phyloP scores from a whole-genome alignment of 2,329 filamentous ascomycete species.

The Trichothecium roseum region DNA sequence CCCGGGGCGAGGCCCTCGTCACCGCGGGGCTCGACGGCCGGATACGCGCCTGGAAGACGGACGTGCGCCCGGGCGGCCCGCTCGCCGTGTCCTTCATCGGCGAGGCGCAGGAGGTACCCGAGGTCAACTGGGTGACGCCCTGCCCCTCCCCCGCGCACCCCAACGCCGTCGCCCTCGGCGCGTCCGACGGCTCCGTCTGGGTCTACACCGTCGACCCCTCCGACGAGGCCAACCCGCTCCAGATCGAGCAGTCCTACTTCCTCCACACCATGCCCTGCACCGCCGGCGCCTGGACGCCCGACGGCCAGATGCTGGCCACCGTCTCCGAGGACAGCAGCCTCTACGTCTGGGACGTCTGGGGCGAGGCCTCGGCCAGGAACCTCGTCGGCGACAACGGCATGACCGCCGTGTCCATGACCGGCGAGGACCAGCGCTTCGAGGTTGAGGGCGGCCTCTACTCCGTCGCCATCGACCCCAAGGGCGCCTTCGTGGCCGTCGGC shows the following conservation, averaged over 20 bases:
- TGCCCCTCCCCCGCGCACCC: conserved; percentile 63
- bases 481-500: conserved; percentile 72
- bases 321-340: conserved; percentile 82
- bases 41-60: conserved; percentile 57
- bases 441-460: conserved; percentile 89
- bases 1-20: conserved; percentile 73
- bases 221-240: conserved; percentile 50
- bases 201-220: conserved; percentile 75
- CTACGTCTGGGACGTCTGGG: conserved; percentile 89
- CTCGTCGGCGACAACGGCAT: conserved; percentile 41
- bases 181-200: conserved; percentile 88
- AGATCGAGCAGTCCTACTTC: conserved; percentile 87
- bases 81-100: conserved; percentile 52
- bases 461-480: conserved; percentile 70
- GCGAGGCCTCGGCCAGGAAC: conserved; percentile 53
- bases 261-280: conserved; percentile 80
- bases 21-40: conserved; percentile 82
- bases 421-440: conserved; percentile 77
- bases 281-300: conserved; percentile 81
- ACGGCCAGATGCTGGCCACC: conserved; percentile 77
- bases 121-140: conserved; percentile 81
- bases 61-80: conserved; percentile 33
- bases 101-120: conserved; percentile 81
- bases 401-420: conserved; percentile 67
- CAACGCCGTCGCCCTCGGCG: conserved; percentile 80